Conservation (phyloP, 148 eudicot species). For the Chenopodium quinoa region DNA sequence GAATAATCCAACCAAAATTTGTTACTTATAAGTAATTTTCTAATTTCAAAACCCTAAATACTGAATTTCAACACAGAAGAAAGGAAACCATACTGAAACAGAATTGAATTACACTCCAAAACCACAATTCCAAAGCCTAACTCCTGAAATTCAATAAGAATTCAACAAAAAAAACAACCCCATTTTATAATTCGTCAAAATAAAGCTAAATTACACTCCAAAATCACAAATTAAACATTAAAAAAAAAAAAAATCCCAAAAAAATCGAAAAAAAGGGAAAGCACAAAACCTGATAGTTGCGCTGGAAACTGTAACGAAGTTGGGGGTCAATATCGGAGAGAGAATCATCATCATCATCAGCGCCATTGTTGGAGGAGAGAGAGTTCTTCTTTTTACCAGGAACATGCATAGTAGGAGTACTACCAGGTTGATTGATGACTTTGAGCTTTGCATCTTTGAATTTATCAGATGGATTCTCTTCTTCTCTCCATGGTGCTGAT, state of each 20-base stretch:
- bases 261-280: background rate
- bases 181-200: no score
- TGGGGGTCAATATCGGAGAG: slow-evolving; percentile 66
- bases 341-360: slow-evolving; percentile 35
- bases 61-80: background rate
- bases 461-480: slow-evolving; percentile 38
- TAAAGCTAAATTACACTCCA: no score
- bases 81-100: background rate
- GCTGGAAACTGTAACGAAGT: slow-evolving; percentile 81
- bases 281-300: slow-evolving; percentile 62
- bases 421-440: slow-evolving; percentile 57
- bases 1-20: background rate
- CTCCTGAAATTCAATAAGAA: background rate
- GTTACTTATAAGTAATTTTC: background rate
- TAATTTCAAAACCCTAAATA: background rate
- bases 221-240: background rate
- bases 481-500: slow-evolving; percentile 94
- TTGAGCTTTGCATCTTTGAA: slow-evolving; percentile 72
- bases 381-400: slow-evolving; percentile 49
- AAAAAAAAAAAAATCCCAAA: background rate
- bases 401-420: slow-evolving; percentile 77
- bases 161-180: no score
- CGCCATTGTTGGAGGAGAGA: slow-evolving; percentile 14
- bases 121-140: background rate
- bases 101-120: background rate